These are phyloP conservation scores for Fusarium pseudocircinatum DNA, from an alignment of 2,329 filamentous ascomycete genomes.

Conservation along the genomic window DNA sequence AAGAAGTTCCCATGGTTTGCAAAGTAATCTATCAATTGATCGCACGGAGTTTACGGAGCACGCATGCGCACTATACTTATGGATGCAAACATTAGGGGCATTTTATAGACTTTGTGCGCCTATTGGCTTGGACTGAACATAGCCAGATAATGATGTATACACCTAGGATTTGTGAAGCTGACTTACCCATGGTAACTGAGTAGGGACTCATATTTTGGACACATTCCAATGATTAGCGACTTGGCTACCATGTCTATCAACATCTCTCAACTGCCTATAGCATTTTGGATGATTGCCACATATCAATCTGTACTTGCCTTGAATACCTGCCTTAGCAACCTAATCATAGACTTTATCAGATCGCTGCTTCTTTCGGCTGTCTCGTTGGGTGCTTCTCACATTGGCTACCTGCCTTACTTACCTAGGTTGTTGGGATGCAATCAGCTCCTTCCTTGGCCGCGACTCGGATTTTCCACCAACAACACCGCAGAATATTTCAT, in stretches of 20 bases:
- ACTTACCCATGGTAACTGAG: background rate
- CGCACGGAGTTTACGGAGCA: constrained; percentile 42
- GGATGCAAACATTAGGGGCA: constrained; percentile 24
- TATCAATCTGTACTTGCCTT: background rate
- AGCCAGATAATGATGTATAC: constrained; percentile 7
- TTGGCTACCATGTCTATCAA: background rate
- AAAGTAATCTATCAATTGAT: constrained; percentile 50
- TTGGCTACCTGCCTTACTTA: background rate
- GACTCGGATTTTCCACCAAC: background rate
- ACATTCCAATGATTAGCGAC: constrained; percentile 12
- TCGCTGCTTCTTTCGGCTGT: background rate
- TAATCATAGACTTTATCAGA: background rate
- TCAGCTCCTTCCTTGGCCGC: background rate
- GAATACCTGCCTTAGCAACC: background rate
- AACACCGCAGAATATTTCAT: background rate
- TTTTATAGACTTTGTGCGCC: constrained; percentile 35
- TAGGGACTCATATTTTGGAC: constrained; percentile 19
- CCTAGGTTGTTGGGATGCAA: background rate
- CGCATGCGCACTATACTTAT: constrained; percentile 15
- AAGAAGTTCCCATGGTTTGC: constrained; percentile 75
- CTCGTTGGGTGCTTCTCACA: background rate
- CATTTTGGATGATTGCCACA: background rate
- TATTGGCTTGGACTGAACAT: constrained; percentile 18
- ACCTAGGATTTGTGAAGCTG: constrained; percentile 4
- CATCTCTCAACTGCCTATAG: background rate